Evolutionary conservation across 2,329 filamentous ascomycete species (phyloP), one percentile per base, ranked within the genome.

Genomic region (Microdochium paspali): DNA sequence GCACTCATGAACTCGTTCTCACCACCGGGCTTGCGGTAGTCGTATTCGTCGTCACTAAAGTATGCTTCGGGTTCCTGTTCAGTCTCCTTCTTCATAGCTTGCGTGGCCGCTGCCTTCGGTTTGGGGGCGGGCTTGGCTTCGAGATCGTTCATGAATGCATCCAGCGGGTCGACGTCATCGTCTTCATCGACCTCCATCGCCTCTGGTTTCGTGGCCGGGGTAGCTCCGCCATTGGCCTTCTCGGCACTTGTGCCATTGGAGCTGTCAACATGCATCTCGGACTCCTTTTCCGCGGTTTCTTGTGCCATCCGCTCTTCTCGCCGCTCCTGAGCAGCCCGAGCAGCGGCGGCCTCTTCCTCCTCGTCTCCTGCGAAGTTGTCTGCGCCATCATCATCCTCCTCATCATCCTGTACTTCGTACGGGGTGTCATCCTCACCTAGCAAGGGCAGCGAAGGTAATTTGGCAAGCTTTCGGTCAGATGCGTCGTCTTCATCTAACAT

Each of bases 61-160:
- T 96, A 86, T 7, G 90, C 81, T 62, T 95, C 84, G 2, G 88
- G 87, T 57, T 87, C 82, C 47, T 84, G 80, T 42, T 73, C 63
- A 55, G 77, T 77, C 51, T 74, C 74, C 44, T 67, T 70, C 21
- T 57, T 51, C 2, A 56, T 45, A 35, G 51, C 44, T 40, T 6
- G 59, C 10, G 35, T 10, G 15, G 35, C 12, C 18, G 20, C 23
- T 3, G 35, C 23, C 62, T 50, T 66, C 69, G 10, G 59, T 55
- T n/a, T 61, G 57, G 45, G 64, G 23, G 30, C 50, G n/a, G 52
- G 59, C 49, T 51, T 76, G 64, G 47, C 80, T 47, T 76, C 73
- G 15, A 82, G 72, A 51, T 77, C 80, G 46, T 82, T 85, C 93
- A 98, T 98, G 70, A 94, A 98, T n/a, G 90, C 91, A 68, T 98